Conservation (phyloP, 2,329 filamentous ascomycete genomes). For the Alternaria infectoria region DNA sequence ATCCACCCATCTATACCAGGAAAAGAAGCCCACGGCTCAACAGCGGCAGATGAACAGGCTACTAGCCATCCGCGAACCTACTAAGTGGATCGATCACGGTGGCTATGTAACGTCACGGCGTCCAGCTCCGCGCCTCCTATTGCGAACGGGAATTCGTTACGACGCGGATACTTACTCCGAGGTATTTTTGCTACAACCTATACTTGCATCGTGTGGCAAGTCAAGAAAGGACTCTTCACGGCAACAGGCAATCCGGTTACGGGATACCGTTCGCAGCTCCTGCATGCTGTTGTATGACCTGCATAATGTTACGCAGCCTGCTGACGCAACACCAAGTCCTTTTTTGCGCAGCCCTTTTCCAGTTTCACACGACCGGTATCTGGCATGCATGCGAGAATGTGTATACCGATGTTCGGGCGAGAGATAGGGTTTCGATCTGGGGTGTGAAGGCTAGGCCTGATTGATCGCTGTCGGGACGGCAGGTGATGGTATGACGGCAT, state of each 20-base stretch:
- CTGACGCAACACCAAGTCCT: conserved; percentile 9
- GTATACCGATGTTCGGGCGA: conserved; percentile 5
- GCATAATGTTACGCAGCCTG: conserved; percentile 7
- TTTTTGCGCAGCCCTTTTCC: neutral
- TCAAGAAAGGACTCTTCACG: neutral
- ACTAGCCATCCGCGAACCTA: conserved; percentile 6
- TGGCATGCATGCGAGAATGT: neutral
- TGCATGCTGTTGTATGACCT: conserved; percentile 10
- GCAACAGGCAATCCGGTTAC: neutral
- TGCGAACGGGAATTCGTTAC: neutral
- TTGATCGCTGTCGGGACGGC: neutral
- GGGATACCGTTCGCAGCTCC: conserved; percentile 3
- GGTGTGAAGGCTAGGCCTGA: neutral
- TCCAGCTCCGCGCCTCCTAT: neutral
- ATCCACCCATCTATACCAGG: conserved; percentile 25
- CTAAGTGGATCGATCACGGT: conserved; percentile 4
- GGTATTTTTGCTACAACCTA: neutral
- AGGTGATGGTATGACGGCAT: conserved; percentile 1
- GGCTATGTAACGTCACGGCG: conserved; percentile 3
- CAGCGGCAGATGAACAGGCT: conserved; percentile 15
- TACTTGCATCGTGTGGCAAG: neutral
- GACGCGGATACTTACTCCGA: neutral
- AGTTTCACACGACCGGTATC: neutral
- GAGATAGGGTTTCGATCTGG: neutral
- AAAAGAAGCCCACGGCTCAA: conserved; percentile 23